Evolutionary conservation across 73 alveolate genomes (phyloP).

Genomic region (Paramecium pentaurelia): DNA sequence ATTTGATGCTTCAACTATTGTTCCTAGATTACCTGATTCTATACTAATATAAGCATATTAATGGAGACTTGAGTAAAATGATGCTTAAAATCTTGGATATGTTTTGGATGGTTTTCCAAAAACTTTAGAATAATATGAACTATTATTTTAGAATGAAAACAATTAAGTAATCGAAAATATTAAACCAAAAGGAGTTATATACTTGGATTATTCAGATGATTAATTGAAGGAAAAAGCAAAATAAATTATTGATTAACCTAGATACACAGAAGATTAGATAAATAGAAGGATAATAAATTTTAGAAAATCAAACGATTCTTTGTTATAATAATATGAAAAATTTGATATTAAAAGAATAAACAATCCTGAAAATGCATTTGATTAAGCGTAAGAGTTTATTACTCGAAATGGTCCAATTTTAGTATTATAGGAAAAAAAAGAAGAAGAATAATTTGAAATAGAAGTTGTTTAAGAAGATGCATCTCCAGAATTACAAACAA

Average conservation of each 20-base stretch:
- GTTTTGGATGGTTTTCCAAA: constrained; percentile 65
- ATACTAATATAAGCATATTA: constrained; percentile 23
- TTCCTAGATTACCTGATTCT: constrained; percentile 44
- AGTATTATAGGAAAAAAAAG: background rate
- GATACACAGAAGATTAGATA: background rate
- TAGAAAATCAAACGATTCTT: constrained; percentile 22
- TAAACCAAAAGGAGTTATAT: constrained; percentile 49
- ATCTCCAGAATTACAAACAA: background rate
- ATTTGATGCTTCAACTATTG: constrained; percentile 41
- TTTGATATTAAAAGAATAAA: background rate
- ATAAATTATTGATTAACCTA: background rate
- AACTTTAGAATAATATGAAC: constrained; percentile 54
- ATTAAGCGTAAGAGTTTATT: background rate
- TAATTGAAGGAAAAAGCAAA: constrained; percentile 34
- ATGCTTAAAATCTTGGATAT: constrained; percentile 54
- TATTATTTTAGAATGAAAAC: background rate
- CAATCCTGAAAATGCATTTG: background rate
- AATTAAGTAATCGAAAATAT: background rate
- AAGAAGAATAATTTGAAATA: background rate
- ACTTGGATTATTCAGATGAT: constrained; percentile 10
- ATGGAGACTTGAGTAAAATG: constrained; percentile 51
- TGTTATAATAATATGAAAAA: background rate
- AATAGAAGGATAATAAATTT: background rate
- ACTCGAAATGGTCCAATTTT: background rate
- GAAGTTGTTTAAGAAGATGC: background rate